Percentiles rank a stretch among this genome's conserved stretches.
These are phyloP conservation scores for Suillus subluteus DNA, from an alignment of 768 basidiomycete genomes.

Conservation along the genomic window DNA sequence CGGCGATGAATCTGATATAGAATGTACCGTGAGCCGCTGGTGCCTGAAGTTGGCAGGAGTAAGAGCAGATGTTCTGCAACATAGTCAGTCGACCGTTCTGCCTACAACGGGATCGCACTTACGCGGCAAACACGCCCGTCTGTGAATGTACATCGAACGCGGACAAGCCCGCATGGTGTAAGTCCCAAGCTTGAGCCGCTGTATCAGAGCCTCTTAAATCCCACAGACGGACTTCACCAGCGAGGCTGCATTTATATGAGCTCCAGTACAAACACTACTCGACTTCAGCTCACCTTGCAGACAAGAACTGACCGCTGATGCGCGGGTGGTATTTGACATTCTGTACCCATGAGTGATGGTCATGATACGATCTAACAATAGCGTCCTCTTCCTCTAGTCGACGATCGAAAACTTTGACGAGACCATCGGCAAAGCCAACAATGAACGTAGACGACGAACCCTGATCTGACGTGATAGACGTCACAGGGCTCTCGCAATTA, in stretches of 20 bases:
- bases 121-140: constrained; percentile 86
- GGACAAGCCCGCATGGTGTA: constrained; percentile 73
- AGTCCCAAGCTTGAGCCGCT: constrained; percentile 63
- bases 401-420: constrained; percentile 88
- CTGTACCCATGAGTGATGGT: constrained; percentile 89
- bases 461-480: constrained; percentile 79
- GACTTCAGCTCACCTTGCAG: constrained; percentile 68
- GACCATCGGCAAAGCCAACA: constrained; percentile 92
- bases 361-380: constrained; percentile 74
- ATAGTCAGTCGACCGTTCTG: constrained; percentile 5
- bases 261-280: not conserved
- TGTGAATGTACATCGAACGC: constrained; percentile 87
- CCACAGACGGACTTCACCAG: constrained; percentile 91
- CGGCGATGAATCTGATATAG: constrained; percentile 44
- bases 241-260: constrained; percentile 54
- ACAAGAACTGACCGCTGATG: constrained; percentile 70
- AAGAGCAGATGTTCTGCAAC: constrained; percentile 59
- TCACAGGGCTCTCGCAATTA: constrained; percentile 87
- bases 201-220: constrained; percentile 73
- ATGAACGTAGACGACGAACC: constrained; percentile 80
- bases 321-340: constrained; percentile 86
- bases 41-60: constrained; percentile 63
- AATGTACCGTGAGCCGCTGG: constrained; percentile 65
- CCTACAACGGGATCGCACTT: constrained; percentile 34
- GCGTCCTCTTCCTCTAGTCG: constrained; percentile 84